Percentiles rank a stretch among this genome's conserved stretches.
Evolutionary conservation across 1,284 basidiomycete genomes (phyloP).

Genomic region (Microbotryum silenes-acaulis): DNA sequence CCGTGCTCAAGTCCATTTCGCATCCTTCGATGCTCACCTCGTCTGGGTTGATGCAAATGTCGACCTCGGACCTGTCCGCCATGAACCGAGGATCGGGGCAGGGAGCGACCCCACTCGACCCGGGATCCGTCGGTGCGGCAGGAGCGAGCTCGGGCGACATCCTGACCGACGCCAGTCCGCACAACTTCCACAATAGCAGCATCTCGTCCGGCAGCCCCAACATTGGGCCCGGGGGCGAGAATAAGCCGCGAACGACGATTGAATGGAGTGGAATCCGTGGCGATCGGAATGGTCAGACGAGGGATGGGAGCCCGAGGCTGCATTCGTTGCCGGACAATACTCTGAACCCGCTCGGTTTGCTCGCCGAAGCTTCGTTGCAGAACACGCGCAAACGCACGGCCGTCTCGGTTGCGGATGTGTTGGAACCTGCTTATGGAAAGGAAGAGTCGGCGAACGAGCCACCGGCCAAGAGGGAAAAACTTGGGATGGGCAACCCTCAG

Average conservation of each 20-base stretch:
- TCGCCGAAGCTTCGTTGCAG: conserved; percentile 83
- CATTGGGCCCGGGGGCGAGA: conserved; percentile 9
- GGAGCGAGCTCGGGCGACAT: conserved; percentile 26
- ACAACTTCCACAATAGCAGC: too few species aligned
- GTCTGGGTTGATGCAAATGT: conserved; percentile 4
- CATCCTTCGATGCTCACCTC: conserved; percentile 24
- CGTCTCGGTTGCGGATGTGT: conserved; percentile 23
- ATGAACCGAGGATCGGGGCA: background rate
- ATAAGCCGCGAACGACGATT: conserved; percentile 18
- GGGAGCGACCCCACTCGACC: conserved; percentile 6
- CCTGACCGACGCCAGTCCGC: conserved; percentile 43
- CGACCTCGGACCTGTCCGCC: conserved; percentile 15
- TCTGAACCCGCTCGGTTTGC: conserved; percentile 77
- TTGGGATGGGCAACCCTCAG: conserved; percentile 67
- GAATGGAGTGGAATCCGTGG: conserved; percentile 33
- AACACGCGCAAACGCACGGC: conserved; percentile 51
- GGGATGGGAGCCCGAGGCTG: conserved; percentile 53
- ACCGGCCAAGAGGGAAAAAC: conserved; percentile 14
- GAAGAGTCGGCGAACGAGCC: conserved; percentile 6
- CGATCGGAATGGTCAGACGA: conserved; percentile 20
- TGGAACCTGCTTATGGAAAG: conserved; percentile 15
- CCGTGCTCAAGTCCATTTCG: conserved; percentile 47
- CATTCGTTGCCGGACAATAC: conserved; percentile 85
- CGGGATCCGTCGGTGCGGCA: conserved; percentile 19
- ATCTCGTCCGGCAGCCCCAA: background rate